Evolutionary conservation across 768 basidiomycete genomes (phyloP).

Genomic region (Coprinellus micaceus): DNA sequence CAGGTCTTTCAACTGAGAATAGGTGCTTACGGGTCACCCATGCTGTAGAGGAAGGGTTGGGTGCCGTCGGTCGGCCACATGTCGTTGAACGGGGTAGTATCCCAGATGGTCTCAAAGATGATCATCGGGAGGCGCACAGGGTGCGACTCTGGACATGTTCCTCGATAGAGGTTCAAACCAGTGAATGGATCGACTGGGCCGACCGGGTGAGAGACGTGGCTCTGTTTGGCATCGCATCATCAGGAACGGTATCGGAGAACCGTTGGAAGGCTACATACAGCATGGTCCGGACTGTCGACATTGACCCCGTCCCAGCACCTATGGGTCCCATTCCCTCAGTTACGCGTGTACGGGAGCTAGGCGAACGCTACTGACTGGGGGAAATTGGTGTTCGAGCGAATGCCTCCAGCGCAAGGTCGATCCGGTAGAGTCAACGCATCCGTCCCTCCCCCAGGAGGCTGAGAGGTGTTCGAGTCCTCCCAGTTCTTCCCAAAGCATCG

Average conservation of each 20-base stretch:
- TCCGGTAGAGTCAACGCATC: constrained; percentile 5
- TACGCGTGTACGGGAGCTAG: neutral
- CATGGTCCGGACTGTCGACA: constrained; percentile 8
- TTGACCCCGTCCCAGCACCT: constrained; percentile 12
- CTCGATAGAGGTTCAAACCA: constrained; percentile 6
- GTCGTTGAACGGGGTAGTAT: constrained; percentile 13
- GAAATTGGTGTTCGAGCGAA: constrained; percentile 10
- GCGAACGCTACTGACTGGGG: constrained; percentile 4
- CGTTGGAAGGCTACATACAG: neutral
- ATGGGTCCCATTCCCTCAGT: neutral
- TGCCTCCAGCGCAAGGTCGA: constrained; percentile 1
- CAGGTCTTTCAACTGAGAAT: neutral
- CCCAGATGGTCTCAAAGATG: constrained; percentile 14
- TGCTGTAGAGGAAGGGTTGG: constrained; percentile 13
- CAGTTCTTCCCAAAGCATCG: constrained; percentile 10
- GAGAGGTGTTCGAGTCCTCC: constrained; percentile 1
- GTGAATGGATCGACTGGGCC: constrained; percentile 6
- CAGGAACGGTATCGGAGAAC: neutral
- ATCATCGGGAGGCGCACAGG: constrained; percentile 11
- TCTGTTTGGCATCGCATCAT: neutral
- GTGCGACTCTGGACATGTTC: constrained; percentile 9
- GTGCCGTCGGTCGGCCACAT: constrained; percentile 11
- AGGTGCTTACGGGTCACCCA: constrained; percentile 15
- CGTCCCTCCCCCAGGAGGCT: constrained; percentile 7
- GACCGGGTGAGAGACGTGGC: constrained; percentile 5